Conservation (phyloP, 805 yeast genomes). For the Ogataea philodendri region DNA sequence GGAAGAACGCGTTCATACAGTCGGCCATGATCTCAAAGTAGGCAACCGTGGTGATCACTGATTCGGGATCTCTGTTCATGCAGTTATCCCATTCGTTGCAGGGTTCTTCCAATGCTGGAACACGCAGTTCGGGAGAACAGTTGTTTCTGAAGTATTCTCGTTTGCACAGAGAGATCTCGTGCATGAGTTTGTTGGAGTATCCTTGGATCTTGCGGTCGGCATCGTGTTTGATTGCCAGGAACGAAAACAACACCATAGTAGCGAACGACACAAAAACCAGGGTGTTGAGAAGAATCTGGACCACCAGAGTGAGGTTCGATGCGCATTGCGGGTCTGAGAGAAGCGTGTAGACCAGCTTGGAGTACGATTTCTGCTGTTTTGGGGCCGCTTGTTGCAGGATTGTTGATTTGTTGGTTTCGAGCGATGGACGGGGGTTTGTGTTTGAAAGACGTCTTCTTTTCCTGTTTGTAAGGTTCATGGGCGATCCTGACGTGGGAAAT, state of each 20-base stretch:
- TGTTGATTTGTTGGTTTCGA: slow-evolving; percentile 2
- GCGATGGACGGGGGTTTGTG: not conserved
- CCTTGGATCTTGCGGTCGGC: slow-evolving; percentile 67
- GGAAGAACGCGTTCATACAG: slow-evolving; percentile 35
- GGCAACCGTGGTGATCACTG: slow-evolving; percentile 33
- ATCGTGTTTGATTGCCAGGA: slow-evolving; percentile 43
- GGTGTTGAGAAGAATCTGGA: slow-evolving; percentile 30
- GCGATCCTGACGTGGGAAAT: slow-evolving; percentile 13
- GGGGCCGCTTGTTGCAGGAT: not conserved
- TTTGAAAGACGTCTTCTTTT: slow-evolving; percentile 21
- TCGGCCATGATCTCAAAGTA: slow-evolving; percentile 36
- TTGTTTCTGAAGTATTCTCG: slow-evolving; percentile 68
- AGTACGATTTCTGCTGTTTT: slow-evolving; percentile 6
- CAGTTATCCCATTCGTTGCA: slow-evolving; percentile 81
- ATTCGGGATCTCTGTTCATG: slow-evolving; percentile 73
- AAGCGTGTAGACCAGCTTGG: slow-evolving; percentile 14
- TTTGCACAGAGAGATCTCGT: slow-evolving; percentile 67
- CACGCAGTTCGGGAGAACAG: slow-evolving; percentile 62
- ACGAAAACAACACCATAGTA: slow-evolving; percentile 20
- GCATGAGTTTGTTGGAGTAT: slow-evolving; percentile 55
- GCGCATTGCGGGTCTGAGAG: slow-evolving; percentile 30
- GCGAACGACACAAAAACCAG: slow-evolving; percentile 23
- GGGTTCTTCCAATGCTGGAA: slow-evolving; percentile 68
- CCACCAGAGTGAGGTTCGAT: slow-evolving; percentile 25
- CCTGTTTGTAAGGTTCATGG: slow-evolving; percentile 12